Evolutionary conservation across 1,139 yeast species (phyloP), one percentile per base, ranked within the genome.

Genomic region (Saccharomyces hybrid): DNA sequence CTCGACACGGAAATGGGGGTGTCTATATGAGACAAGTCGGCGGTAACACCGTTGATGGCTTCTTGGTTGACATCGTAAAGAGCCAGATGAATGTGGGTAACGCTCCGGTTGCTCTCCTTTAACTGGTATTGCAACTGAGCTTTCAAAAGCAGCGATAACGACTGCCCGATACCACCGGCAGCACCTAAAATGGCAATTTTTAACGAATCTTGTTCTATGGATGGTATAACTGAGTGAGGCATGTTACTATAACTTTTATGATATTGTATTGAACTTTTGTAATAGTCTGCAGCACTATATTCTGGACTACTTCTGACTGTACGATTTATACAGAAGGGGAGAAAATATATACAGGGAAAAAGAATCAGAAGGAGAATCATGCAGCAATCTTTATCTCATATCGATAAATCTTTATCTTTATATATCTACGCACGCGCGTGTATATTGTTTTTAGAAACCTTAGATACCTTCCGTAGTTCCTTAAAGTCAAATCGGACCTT

Each of bases 161-260:
- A 96, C 78, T 91, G 97, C 59, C 98, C 98, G 72, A 90, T 90
- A 61, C 93, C 93, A 66, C 93, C 93, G 59, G 86, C 87, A 61
- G 91, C 91, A 67, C 93, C 93, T 64, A 84, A 75, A 56, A 85
- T 86, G 63, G 89, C 78, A 54, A 83, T 88, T 75, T 84, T 84
- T 42, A 66, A 49, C 14, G 56, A 47, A 32, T 56, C 53, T 34
- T 54, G 38, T 32, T 51, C 48, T 32, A 47, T 47, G 20, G 52
- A 42, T 13, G 26, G 49, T 16, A 13, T 47, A 13, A 53, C 44
- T 41, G 58, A 53, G 50, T 64, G 67, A 46, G 68, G 69, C 67
- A 65, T 63, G 25, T 46, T 49, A 49, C 5, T 25, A 28, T 54
- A 11, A n/a, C 14, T 46, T 27, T n/a, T 38, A 14, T 38, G 13